phyloP scores from a whole-genome alignment of 1,139 yeast species.

The Pichia sp. region DNA sequence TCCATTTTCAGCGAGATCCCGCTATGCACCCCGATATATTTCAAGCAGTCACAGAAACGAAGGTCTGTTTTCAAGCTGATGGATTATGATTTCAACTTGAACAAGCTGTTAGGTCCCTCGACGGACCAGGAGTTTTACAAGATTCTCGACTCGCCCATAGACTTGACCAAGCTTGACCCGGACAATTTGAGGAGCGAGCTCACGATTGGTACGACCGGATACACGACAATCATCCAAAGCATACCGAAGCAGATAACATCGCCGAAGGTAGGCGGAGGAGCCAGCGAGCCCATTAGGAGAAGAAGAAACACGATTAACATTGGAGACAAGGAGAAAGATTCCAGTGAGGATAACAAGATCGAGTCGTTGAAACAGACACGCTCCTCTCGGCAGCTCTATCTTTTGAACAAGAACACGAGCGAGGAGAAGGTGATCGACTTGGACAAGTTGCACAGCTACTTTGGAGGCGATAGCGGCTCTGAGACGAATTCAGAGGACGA shows the following conservation, averaged over 20 bases:
- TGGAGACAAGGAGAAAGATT: slow-evolving; percentile 16
- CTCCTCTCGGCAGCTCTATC: slow-evolving; percentile 30
- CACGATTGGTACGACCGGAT: slow-evolving; percentile 22
- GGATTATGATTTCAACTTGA: slow-evolving; percentile 33
- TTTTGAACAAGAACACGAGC: slow-evolving; percentile 23
- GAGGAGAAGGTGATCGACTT: slow-evolving; percentile 27
- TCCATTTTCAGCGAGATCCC: slow-evolving; percentile 35
- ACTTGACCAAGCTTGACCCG: slow-evolving; percentile 27
- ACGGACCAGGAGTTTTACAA: slow-evolving; percentile 27
- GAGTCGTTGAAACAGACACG: slow-evolving; percentile 26
- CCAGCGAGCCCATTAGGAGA: slow-evolving; percentile 14
- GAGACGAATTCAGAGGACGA: slow-evolving; percentile 13
- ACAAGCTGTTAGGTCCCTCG: slow-evolving; percentile 24
- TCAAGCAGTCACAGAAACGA: slow-evolving; percentile 26
- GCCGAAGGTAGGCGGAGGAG: slow-evolving; percentile 4
- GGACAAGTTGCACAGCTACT: slow-evolving; percentile 30
- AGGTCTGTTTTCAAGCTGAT: slow-evolving; percentile 28
- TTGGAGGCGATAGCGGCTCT: slow-evolving; percentile 25
- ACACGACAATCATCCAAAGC: slow-evolving; percentile 23
- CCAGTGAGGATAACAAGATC: slow-evolving; percentile 13
- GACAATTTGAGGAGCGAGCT: slow-evolving; percentile 27
- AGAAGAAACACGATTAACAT: slow-evolving; percentile 31
- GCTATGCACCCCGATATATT: slow-evolving; percentile 31
- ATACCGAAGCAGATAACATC: slow-evolving; percentile 17
- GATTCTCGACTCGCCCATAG: slow-evolving; percentile 27